These are phyloP conservation scores for Kodamaea hsintzibuensis DNA, from an alignment of 805 yeast species.

Conservation along the genomic window DNA sequence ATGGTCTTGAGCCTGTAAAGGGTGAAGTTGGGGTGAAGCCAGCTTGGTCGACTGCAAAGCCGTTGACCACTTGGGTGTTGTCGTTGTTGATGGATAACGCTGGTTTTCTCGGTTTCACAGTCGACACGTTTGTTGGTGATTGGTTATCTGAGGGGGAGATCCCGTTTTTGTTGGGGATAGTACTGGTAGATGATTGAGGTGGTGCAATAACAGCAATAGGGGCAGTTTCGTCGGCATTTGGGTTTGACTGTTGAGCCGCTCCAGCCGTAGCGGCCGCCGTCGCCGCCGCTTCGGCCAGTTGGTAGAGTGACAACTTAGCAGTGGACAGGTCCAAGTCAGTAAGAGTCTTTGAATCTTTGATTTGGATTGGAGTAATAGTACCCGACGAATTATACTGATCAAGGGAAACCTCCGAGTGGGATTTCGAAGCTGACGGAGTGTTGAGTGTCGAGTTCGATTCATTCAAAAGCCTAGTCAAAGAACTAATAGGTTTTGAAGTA, in stretches of 20 bases:
- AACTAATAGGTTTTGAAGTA: conserved; percentile 29
- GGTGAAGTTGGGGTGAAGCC: conserved; percentile 13
- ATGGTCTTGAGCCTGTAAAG: conserved; percentile 11
- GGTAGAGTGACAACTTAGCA: conserved; percentile 6
- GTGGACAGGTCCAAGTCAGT: conserved; percentile 7
- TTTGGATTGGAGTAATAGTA: conserved; percentile 14
- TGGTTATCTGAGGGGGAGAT: conserved; percentile 4
- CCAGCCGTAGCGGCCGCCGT: neutral
- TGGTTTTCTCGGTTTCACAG: neutral
- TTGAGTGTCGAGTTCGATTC: conserved; percentile 28
- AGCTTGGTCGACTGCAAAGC: conserved; percentile 1
- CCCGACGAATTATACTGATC: conserved; percentile 12
- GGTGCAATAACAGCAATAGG: neutral
- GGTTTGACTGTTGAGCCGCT: too few relatives aligned
- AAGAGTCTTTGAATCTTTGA: neutral
- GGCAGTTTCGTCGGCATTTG: neutral
- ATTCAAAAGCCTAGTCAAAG: conserved; percentile 39
- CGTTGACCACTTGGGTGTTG: conserved; percentile 6
- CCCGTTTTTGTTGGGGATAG: neutral
- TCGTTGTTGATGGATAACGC: conserved; percentile 4
- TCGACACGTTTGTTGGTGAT: neutral
- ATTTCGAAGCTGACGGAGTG: conserved; percentile 15
- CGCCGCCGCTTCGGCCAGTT: neutral
- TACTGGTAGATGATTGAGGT: neutral
- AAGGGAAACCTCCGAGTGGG: conserved; percentile 13